phyloP scores from a whole-genome alignment of 1,284 basidiomycete genomes.

The Marasmius oreades region DNA sequence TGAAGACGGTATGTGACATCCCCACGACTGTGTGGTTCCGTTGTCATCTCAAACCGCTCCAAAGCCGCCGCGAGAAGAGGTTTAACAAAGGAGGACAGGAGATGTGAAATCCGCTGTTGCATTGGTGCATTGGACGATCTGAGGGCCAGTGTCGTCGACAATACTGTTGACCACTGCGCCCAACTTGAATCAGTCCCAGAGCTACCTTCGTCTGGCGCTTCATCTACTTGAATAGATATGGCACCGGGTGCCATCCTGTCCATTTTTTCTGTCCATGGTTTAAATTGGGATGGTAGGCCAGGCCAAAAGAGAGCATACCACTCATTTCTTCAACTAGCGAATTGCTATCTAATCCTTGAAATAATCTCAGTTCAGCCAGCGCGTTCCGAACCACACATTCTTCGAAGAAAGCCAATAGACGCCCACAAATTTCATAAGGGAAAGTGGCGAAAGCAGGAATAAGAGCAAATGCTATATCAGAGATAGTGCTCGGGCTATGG shows the following conservation, averaged over 20 bases:
- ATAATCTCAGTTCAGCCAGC: conserved; percentile 40
- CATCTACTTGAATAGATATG: conserved; percentile 56
- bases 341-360: conserved; percentile 29
- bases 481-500: conserved; percentile 47
- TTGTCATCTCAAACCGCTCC: conserved; percentile 45
- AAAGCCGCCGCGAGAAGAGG: conserved; percentile 58
- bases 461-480: conserved; percentile 58
- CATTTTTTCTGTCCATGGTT: background rate
- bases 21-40: conserved; percentile 26
- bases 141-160: conserved; percentile 24
- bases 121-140: conserved; percentile 55
- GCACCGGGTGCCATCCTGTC: background rate
- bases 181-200: conserved; percentile 17
- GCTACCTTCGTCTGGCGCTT: conserved; percentile 36
- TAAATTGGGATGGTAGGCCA: background rate
- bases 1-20: conserved; percentile 50
- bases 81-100: conserved; percentile 54
- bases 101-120: conserved; percentile 53
- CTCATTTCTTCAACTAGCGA: background rate
- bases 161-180: conserved; percentile 28
- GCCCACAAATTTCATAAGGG: conserved; percentile 49
- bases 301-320: background rate
- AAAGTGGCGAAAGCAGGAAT: conserved; percentile 70
- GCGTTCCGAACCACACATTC: conserved; percentile 49
- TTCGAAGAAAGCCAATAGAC: conserved; percentile 63